phyloP scores from a whole-genome alignment of 352 stramenopile species.

The Globisporangium carolinianum region DNA sequence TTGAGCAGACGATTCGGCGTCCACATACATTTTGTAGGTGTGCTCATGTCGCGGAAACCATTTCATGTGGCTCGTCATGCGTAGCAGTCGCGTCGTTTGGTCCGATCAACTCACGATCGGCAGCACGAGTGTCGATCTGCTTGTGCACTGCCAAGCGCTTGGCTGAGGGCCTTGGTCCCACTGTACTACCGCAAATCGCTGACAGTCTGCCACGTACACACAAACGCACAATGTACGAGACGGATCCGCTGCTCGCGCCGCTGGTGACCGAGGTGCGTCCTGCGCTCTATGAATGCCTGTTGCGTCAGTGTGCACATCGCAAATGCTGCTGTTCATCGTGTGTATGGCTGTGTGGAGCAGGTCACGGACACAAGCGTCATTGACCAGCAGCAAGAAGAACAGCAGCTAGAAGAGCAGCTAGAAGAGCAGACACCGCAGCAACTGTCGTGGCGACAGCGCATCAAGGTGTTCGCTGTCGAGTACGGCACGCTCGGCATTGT shows the following conservation, averaged over 20 bases:
- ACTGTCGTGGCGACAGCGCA: constrained; percentile 51
- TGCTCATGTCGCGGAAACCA: too few relatives aligned
- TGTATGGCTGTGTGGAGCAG: not conserved
- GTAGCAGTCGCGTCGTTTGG: not conserved
- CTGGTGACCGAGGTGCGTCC: not conserved
- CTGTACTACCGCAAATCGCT: too few relatives aligned
- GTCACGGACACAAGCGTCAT: not conserved
- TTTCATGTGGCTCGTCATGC: too few relatives aligned
- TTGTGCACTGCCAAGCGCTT: too few relatives aligned
- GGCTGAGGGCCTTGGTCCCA: too few relatives aligned
- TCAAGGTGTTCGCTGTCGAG: constrained; percentile 70
- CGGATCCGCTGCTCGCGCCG: constrained; percentile 3
- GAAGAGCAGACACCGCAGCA: not conserved
- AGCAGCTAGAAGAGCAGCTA: not conserved
- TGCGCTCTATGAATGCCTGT: too few relatives aligned
- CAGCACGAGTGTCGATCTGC: not conserved
- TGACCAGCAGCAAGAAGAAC: not conserved
- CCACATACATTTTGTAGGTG: too few relatives aligned
- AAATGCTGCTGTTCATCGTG: not conserved
- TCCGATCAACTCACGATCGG: too few relatives aligned
- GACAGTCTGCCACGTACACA: not conserved
- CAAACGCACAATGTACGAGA: not conserved
- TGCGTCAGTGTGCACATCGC: not conserved
- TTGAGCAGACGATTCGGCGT: too few relatives aligned
- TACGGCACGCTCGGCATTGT: constrained; percentile 70